These are phyloP conservation scores for Fraxinus angustifolia DNA, from an alignment of 305 asterid species.

Conservation along the genomic window DNA sequence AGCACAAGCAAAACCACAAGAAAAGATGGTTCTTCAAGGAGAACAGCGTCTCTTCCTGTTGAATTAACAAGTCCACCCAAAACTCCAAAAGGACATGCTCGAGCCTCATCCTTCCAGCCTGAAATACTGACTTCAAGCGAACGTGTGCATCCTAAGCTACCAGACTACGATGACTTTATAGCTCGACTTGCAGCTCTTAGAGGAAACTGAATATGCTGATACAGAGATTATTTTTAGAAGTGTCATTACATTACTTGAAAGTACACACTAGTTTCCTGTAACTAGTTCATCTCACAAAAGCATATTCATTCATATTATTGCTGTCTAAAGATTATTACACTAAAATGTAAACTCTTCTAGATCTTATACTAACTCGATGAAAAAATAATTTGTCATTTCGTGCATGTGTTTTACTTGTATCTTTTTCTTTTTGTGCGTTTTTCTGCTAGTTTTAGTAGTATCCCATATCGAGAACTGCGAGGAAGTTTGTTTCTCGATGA, in stretches of 20 bases:
- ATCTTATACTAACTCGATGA: background rate
- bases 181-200: slow-evolving; percentile 60
- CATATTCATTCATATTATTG: background rate
- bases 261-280: background rate
- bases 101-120: slow-evolving; percentile 54
- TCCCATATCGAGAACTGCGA: background rate
- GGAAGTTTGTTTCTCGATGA: background rate
- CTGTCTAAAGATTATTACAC: background rate
- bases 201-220: slow-evolving; percentile 22
- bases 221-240: background rate
- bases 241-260: background rate
- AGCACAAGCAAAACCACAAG: slow-evolving; percentile 22
- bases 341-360: background rate
- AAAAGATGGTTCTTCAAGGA: slow-evolving; percentile 29
- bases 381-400: background rate
- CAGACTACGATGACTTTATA: slow-evolving; percentile 72
- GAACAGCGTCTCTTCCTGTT: slow-evolving; percentile 50
- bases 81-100: slow-evolving; percentile 33
- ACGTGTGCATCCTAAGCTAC: slow-evolving; percentile 74
- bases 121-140: slow-evolving; percentile 31
- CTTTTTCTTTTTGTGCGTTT: background rate
- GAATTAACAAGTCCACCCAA: slow-evolving; percentile 32
- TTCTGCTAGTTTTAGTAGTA: background rate
- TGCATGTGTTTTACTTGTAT: background rate
- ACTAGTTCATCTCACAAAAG: background rate